Percentiles rank a stretch among this genome's conserved stretches.
Evolutionary conservation across 225 moss, liverwort and hornwort species (phyloP).

Genomic region (Bryum argenteum): DNA sequence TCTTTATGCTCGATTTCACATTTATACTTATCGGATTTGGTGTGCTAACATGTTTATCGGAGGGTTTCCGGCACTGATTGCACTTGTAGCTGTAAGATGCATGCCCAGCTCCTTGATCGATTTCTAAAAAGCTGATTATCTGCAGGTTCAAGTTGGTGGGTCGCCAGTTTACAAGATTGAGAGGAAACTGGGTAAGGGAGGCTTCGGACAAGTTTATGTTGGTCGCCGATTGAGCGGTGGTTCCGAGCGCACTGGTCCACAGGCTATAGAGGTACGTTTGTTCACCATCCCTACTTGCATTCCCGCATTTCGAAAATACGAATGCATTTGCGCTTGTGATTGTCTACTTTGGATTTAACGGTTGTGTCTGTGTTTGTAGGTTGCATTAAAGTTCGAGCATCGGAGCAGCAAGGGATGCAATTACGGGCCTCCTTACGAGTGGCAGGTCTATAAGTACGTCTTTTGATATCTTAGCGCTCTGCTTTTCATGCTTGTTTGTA

Average conservation of each 20-base stretch:
- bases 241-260: conserved; percentile 84
- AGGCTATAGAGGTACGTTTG: conserved; percentile 76
- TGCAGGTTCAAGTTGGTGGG: conserved; percentile 95
- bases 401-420: conserved; percentile 99
- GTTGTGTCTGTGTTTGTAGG: conserved; percentile 45
- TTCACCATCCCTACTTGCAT: neutral
- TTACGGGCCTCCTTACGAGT: conserved; percentile 98
- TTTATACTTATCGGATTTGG: neutral
- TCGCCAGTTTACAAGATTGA: conserved; percentile 99
- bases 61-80: neutral
- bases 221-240: conserved; percentile 87
- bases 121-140: neutral
- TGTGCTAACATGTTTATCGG: neutral
- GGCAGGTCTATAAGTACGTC: conserved; percentile 98
- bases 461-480: neutral
- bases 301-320: neutral
- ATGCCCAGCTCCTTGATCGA: neutral
- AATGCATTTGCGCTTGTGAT: neutral
- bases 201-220: conserved; percentile 98
- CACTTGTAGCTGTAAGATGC: neutral
- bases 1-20: neutral
- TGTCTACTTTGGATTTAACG: neutral
- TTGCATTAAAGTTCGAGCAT: conserved; percentile 98
- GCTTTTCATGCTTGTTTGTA: accelerated
- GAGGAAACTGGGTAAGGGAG: conserved; percentile 97